Percentiles rank a stretch among this genome's conserved stretches.
These are phyloP conservation scores for Luffa aegyptiaca DNA, from an alignment of 306 rosid species.

Conservation along the genomic window DNA sequence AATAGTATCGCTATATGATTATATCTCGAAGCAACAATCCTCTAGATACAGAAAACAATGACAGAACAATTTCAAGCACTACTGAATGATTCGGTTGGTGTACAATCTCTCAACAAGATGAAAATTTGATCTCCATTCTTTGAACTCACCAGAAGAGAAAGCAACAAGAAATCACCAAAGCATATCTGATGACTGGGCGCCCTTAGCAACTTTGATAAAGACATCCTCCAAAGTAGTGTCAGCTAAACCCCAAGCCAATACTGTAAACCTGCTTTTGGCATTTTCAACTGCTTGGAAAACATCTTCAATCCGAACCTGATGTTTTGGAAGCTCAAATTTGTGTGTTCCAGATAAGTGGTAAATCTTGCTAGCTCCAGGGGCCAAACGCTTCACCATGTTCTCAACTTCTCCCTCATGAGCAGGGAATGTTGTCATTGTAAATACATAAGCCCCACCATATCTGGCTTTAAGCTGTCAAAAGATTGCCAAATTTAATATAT, in stretches of 20 bases:
- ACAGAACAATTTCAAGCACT: too few species aligned
- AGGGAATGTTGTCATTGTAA: conserved; percentile 71
- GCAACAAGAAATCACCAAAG: conserved; percentile 24
- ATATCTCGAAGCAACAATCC: too few species aligned
- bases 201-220: conserved; percentile 30
- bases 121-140: background rate
- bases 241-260: conserved; percentile 90
- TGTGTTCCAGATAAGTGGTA: conserved; percentile 89
- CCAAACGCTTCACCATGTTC: conserved; percentile 42
- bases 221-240: conserved; percentile 91
- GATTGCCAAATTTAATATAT: background rate
- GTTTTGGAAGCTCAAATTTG: conserved; percentile 82
- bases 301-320: conserved; percentile 48
- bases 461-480: conserved; percentile 58
- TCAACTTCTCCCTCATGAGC: conserved; percentile 63
- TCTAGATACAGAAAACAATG: too few species aligned
- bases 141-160: background rate
- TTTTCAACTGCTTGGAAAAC: conserved; percentile 67
- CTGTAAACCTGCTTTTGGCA: conserved; percentile 60
- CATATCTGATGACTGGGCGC: conserved; percentile 39
- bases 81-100: background rate
- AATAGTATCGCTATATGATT: too few species aligned
- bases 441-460: conserved; percentile 69
- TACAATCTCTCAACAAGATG: background rate
- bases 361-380: conserved; percentile 55